phyloP scores from a whole-genome alignment of 768 basidiomycete genomes.

The Sistotremastrum suecicum region DNA sequence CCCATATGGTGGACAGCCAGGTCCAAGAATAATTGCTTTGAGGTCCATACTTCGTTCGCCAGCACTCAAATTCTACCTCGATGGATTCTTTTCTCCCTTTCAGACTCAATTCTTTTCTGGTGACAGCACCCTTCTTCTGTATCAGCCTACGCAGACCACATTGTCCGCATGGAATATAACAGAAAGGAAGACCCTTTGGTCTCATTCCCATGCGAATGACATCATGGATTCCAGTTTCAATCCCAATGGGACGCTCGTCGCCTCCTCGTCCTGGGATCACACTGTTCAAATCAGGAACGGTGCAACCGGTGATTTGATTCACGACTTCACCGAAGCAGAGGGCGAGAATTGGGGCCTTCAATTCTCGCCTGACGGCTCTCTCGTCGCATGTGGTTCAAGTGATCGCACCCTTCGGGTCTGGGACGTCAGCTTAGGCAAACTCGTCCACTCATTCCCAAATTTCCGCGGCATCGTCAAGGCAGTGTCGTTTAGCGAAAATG shows the following conservation, averaged over 20 bases:
- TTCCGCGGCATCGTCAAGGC: neutral
- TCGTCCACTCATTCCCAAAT: neutral
- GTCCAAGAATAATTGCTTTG: too few species aligned
- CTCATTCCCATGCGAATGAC: neutral
- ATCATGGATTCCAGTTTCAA: neutral
- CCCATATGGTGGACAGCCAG: too few species aligned
- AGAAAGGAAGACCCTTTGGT: too few species aligned
- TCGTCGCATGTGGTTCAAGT: constrained; percentile 1
- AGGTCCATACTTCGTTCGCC: too few species aligned
- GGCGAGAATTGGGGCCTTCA: neutral
- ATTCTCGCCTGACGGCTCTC: constrained; percentile 3
- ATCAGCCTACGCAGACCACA: too few species aligned
- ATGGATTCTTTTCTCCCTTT: too few species aligned
- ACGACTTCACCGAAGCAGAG: too few species aligned
- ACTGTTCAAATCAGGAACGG: neutral
- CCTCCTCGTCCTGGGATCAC: neutral
- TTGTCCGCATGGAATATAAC: too few species aligned
- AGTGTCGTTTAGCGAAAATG: neutral
- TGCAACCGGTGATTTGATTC: too few species aligned
- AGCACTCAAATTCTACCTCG: too few species aligned
- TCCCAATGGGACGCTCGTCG: neutral
- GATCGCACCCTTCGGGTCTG: constrained; percentile 4
- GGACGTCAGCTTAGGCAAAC: neutral
- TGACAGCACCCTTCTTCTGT: too few species aligned
- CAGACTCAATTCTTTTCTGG: too few species aligned